Conservation (phyloP, 2,329 filamentous ascomycete genomes). For the Neurospora crassa region DNA sequence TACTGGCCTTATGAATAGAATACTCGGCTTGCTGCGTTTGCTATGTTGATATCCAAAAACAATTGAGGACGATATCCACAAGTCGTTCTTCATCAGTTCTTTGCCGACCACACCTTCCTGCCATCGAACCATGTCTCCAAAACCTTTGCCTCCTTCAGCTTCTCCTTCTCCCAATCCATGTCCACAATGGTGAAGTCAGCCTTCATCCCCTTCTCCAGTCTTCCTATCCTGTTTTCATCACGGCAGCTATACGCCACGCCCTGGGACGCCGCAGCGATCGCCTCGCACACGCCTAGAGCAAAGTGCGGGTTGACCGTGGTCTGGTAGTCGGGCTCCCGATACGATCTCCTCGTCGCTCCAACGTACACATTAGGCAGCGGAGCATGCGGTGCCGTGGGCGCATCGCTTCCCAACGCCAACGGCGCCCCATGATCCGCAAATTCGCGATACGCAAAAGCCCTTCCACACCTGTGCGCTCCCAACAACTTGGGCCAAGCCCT, state of each 20-base stretch:
- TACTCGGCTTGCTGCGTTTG: neutral
- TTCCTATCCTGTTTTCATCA: constrained; percentile 43
- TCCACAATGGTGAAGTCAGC: constrained; percentile 50
- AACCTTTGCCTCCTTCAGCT: constrained; percentile 35
- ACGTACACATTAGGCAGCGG: constrained; percentile 49
- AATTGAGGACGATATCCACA: neutral
- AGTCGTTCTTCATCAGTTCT: constrained; percentile 12
- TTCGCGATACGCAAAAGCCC: constrained; percentile 55
- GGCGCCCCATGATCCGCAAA: constrained; percentile 44
- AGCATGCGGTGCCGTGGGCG: constrained; percentile 47
- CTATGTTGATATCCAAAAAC: neutral
- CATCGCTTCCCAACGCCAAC: constrained; percentile 49
- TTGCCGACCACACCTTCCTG: constrained; percentile 28
- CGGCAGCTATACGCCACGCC: constrained; percentile 52
- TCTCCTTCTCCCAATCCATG: constrained; percentile 37
- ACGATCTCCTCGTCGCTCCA: constrained; percentile 47
- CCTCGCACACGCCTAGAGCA: constrained; percentile 41
- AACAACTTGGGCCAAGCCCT: constrained; percentile 51
- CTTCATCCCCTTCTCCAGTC: constrained; percentile 38
- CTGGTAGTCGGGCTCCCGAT: constrained; percentile 34
- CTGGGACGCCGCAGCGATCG: constrained; percentile 41
- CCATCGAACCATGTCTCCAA: constrained; percentile 46
- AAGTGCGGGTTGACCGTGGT: constrained; percentile 42
- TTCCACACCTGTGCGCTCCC: constrained; percentile 40
- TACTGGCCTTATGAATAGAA: constrained; percentile 28